A percentile compares a stretch with the other conserved stretches of the same genome.
phyloP scores from a whole-genome alignment of 75 land plant species.

The Adiantum capillusveneris region DNA sequence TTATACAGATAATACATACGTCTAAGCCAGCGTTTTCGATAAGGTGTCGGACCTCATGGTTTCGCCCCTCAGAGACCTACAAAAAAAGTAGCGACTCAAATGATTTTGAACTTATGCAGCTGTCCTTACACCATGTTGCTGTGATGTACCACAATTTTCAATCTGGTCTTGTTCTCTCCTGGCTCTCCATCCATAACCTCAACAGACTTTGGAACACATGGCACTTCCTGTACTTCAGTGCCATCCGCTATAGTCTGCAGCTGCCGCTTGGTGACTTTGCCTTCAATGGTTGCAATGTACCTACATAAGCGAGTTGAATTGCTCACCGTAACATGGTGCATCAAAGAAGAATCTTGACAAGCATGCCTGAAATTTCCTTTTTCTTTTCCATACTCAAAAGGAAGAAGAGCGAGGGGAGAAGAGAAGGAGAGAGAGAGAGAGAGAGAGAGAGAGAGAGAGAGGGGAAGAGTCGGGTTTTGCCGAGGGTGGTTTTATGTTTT shows the following conservation, averaged over 20 bases:
- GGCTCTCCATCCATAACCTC: conserved; percentile 57
- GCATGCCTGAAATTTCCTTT: neutral
- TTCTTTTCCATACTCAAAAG: neutral
- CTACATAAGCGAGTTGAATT: conserved; percentile 21
- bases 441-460: neutral
- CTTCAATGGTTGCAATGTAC: conserved; percentile 71
- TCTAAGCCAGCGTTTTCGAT: conserved; percentile 87
- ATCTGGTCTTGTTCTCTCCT: conserved; percentile 46
- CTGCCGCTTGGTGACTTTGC: conserved; percentile 53
- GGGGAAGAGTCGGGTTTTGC: neutral
- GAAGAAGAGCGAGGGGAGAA: neutral
- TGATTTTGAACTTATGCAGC: neutral
- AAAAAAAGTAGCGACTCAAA: conserved; percentile 1
- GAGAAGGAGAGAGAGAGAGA: neutral
- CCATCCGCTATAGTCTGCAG: conserved; percentile 65
- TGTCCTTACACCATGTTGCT: neutral
- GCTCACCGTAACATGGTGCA: neutral
- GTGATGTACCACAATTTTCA: conserved; percentile 73
- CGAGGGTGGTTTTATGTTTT: neutral
- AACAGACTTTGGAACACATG: conserved; percentile 70
- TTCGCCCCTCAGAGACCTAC: conserved; percentile 95
- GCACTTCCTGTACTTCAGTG: conserved; percentile 63
- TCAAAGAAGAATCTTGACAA: neutral
- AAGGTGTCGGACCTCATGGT: conserved; percentile 95
- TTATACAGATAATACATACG: too few species aligned